Conservation (phyloP, 495 filamentous ascomycete species). For the Penicillium macrosclerotiorum region DNA sequence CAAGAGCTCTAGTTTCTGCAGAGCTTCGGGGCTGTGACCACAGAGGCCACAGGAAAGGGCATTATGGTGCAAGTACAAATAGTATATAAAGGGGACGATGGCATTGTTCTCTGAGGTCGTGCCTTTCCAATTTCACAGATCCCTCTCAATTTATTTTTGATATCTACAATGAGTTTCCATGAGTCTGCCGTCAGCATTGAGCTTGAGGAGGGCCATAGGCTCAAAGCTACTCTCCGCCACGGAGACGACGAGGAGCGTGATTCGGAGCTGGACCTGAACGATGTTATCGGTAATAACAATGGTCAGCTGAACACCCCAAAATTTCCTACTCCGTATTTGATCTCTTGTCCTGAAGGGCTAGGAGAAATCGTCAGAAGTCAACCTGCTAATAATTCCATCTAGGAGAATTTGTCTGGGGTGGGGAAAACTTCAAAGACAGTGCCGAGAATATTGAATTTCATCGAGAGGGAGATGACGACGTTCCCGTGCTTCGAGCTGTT, state of each 20-base stretch:
- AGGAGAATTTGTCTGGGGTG: conserved; percentile 49
- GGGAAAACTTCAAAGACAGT: conserved; percentile 33
- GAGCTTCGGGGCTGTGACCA: background rate
- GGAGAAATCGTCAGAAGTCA: too few species aligned
- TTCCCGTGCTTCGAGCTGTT: conserved; percentile 39
- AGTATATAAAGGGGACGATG: too few species aligned
- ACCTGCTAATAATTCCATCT: background rate
- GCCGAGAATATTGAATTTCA: conserved; percentile 39
- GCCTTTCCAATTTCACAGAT: background rate
- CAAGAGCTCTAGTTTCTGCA: conserved; percentile 14
- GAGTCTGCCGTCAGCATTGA: conserved; percentile 30
- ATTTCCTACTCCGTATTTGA: background rate
- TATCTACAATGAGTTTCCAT: conserved; percentile 46
- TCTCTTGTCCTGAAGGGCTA: background rate
- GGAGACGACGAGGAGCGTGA: conserved; percentile 29
- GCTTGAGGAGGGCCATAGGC: conserved; percentile 42
- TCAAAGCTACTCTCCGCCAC: conserved; percentile 31
- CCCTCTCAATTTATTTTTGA: conserved; percentile 3
- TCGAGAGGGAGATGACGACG: conserved; percentile 37
- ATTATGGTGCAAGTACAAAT: too few species aligned
- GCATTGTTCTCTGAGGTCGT: too few species aligned
- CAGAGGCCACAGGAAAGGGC: background rate
- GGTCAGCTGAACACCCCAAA: conserved; percentile 23
- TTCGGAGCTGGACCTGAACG: conserved; percentile 40
- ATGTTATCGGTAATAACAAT: conserved; percentile 42